These are phyloP conservation scores for Chalaropsis thielavioides DNA, from an alignment of 2,329 filamentous ascomycete genomes.

Conservation along the genomic window DNA sequence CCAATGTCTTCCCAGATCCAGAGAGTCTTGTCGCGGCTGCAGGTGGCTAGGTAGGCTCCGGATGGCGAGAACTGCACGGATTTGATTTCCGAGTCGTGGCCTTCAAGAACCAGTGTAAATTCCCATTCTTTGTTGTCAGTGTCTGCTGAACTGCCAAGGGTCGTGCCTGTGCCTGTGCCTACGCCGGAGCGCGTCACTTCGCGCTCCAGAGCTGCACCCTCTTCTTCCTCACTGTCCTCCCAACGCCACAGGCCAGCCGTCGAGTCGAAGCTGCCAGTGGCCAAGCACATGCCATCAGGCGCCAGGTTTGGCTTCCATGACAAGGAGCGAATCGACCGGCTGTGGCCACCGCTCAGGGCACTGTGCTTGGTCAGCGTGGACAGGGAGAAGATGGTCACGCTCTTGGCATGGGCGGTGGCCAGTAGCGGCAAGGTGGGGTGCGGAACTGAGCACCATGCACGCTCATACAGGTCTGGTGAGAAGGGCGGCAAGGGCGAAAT, in stretches of 20 bases:
- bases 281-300: slow-evolving; percentile 55
- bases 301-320: slow-evolving; percentile 71
- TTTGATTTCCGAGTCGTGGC: slow-evolving; percentile 91
- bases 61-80: slow-evolving; percentile 58
- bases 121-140: slow-evolving; percentile 61
- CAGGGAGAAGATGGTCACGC: slow-evolving; percentile 79
- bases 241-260: slow-evolving; percentile 74
- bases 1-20: slow-evolving; percentile 98
- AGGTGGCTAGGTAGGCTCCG: slow-evolving; percentile 73
- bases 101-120: slow-evolving; percentile 81
- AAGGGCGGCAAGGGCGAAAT: slow-evolving; percentile 37
- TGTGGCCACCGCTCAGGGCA: slow-evolving; percentile 72
- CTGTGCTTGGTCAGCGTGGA: slow-evolving; percentile 65
- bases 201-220: slow-evolving; percentile 17
- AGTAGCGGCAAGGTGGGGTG: slow-evolving; percentile 79
- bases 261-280: slow-evolving; percentile 86
- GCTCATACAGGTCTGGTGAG: slow-evolving; percentile 45
- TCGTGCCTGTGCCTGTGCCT: neutral
- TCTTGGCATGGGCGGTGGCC: slow-evolving; percentile 77
- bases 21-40: slow-evolving; percentile 80
- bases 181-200: slow-evolving; percentile 17
- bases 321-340: slow-evolving; percentile 69
- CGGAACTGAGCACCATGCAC: slow-evolving; percentile 73
- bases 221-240: slow-evolving; percentile 25
- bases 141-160: slow-evolving; percentile 21